Conservation (phyloP, 106 monocot species). For the Apostasia ramifera region DNA sequence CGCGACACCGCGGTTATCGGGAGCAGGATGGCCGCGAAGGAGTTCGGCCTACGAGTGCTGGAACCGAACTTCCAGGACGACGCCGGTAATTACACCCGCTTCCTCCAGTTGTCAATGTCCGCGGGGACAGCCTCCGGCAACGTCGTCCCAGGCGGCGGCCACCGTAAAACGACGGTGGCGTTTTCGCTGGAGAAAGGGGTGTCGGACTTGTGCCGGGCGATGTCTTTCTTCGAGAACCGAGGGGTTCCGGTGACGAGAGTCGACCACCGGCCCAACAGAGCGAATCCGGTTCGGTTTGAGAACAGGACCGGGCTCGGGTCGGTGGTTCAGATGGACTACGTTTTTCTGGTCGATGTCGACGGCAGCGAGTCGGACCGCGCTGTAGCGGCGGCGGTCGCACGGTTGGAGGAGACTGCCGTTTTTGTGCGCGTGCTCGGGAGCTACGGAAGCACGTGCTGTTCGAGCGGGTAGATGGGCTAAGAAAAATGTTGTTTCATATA, state of each 20-base stretch:
- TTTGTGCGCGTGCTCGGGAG: conserved; percentile 50
- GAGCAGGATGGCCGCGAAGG: conserved; percentile 48
- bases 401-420: conserved; percentile 28
- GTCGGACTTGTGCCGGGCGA: conserved; percentile 46
- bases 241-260: conserved; percentile 39
- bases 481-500: too few relatives aligned
- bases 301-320: conserved; percentile 3
- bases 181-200: conserved; percentile 52
- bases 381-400: conserved; percentile 18
- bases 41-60: conserved; percentile 49
- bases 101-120: conserved; percentile 33
- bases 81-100: conserved; percentile 45
- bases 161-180: conserved; percentile 54
- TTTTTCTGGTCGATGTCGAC: conserved; percentile 48
- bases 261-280: conserved; percentile 58
- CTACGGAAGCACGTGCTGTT: conserved; percentile 14
- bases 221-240: conserved; percentile 51
- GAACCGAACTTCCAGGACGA: conserved; percentile 48
- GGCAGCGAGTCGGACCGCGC: conserved; percentile 26
- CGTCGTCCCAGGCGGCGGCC: background rate
- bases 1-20: conserved; percentile 55
- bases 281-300: conserved; percentile 34
- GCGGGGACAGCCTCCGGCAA: background rate
- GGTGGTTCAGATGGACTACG: conserved; percentile 28
- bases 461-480: background rate